A percentile compares a stretch with the other conserved stretches of the same genome.
Conservation (phyloP, 495 filamentous ascomycete genomes). For the Schizothecium vesticola region DNA sequence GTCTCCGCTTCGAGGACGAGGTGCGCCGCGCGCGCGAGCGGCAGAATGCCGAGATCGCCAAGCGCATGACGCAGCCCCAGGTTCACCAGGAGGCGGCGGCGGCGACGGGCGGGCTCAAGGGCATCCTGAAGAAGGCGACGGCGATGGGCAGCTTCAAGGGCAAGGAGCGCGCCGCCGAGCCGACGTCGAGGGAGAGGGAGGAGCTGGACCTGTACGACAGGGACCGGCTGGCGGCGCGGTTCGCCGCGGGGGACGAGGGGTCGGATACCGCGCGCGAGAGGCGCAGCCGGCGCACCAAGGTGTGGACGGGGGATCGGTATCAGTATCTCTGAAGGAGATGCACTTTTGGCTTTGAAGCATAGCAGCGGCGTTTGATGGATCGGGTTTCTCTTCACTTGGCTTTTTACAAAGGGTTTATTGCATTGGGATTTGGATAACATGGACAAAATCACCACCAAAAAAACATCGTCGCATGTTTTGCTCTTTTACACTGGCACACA, state of each 20-base stretch:
- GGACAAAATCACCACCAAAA: constrained; percentile 2
- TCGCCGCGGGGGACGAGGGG: constrained; percentile 5
- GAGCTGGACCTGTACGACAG: constrained; percentile 3
- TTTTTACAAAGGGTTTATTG: neutral
- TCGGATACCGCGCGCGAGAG: constrained; percentile 3
- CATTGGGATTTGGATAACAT: neutral
- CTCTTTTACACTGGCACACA: neutral
- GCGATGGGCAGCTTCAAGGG: constrained; percentile 6
- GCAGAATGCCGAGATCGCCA: constrained; percentile 37
- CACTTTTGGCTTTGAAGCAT: neutral
- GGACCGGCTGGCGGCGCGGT: constrained; percentile 11
- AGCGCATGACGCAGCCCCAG: constrained; percentile 23
- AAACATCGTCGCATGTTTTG: neutral
- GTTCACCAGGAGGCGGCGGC: neutral
- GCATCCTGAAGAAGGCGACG: constrained; percentile 28
- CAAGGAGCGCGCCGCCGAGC: constrained; percentile 6
- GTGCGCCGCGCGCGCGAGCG: constrained; percentile 20
- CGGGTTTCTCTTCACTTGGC: neutral
- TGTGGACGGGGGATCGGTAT: constrained; percentile 15
- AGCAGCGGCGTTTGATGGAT: constrained; percentile 7
- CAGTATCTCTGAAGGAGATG: constrained; percentile 3
- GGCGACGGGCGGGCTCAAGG: constrained; percentile 14
- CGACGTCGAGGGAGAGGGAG: constrained; percentile 14
- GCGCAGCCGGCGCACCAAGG: constrained; percentile 15
- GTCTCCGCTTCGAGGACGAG: constrained; percentile 31